Conservation (phyloP, 495 filamentous ascomycete genomes). For the Neurospora terricola region DNA sequence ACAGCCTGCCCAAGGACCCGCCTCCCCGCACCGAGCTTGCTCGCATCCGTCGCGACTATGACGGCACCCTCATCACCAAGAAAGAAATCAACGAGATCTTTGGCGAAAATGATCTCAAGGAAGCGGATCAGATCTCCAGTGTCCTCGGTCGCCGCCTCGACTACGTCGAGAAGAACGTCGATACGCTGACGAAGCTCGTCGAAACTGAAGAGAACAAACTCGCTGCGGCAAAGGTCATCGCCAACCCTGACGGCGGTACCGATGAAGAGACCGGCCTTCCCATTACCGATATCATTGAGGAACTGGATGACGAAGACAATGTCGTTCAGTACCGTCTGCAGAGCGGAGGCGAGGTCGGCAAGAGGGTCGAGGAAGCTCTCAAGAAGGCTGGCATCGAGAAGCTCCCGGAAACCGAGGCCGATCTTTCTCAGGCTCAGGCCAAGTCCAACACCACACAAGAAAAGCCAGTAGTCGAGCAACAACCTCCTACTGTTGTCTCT, state of each 20-base stretch:
- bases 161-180: slow-evolving; percentile 76
- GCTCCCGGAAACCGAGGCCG: slow-evolving; percentile 9
- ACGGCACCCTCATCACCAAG: slow-evolving; percentile 33
- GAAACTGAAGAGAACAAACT: slow-evolving; percentile 58
- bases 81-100: slow-evolving; percentile 58
- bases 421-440: background rate
- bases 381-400: slow-evolving; percentile 50
- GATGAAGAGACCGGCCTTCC: slow-evolving; percentile 55
- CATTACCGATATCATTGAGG: slow-evolving; percentile 79
- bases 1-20: slow-evolving; percentile 26
- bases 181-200: slow-evolving; percentile 57
- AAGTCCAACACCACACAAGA: background rate
- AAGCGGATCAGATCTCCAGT: slow-evolving; percentile 51
- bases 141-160: slow-evolving; percentile 70
- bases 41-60: slow-evolving; percentile 30
- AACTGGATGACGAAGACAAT: slow-evolving; percentile 87
- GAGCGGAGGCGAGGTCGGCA: slow-evolving; percentile 48
- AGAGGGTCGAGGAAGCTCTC: slow-evolving; percentile 55
- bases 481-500: background rate
- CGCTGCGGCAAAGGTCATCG: slow-evolving; percentile 36
- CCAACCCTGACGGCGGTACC: slow-evolving; percentile 37
- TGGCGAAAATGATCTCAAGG: slow-evolving; percentile 39
- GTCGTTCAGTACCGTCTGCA: slow-evolving; percentile 56
- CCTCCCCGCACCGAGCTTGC: slow-evolving; percentile 43
- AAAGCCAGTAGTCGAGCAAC: background rate